phyloP scores from a whole-genome alignment of 768 basidiomycete species.

The Rubroboletus pulcherrimus region DNA sequence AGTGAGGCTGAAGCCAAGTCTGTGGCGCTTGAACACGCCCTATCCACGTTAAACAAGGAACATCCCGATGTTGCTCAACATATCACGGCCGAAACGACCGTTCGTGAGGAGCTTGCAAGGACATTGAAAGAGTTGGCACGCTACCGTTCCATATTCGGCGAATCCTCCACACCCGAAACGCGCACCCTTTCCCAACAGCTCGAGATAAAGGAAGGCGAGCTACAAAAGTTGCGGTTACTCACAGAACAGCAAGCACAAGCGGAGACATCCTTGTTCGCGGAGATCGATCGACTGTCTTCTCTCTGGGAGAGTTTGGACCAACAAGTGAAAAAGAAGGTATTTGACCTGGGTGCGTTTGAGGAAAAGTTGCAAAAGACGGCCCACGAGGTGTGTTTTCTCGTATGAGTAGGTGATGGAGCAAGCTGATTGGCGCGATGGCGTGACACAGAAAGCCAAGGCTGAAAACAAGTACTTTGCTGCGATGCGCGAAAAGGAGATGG shows the following conservation, averaged over 20 bases:
- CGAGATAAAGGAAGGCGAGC: slow-evolving; percentile 63
- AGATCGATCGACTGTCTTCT: slow-evolving; percentile 80
- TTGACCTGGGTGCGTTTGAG: slow-evolving; percentile 73
- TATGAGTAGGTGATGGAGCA: neutral
- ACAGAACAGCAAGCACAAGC: slow-evolving; percentile 62
- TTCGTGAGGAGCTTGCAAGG: slow-evolving; percentile 45
- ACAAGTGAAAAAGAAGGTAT: slow-evolving; percentile 80
- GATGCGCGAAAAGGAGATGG: slow-evolving; percentile 84
- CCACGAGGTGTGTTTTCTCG: slow-evolving; percentile 51
- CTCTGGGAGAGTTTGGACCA: slow-evolving; percentile 84
- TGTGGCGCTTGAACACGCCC: slow-evolving; percentile 48
- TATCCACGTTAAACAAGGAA: slow-evolving; percentile 42
- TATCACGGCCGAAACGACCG: slow-evolving; percentile 47
- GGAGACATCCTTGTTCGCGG: slow-evolving; percentile 73
- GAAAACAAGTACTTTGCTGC: slow-evolving; percentile 93
- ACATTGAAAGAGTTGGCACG: slow-evolving; percentile 48
- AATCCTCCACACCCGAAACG: slow-evolving; percentile 49
- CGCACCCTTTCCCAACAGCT: slow-evolving; percentile 51
- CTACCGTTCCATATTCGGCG: slow-evolving; percentile 65
- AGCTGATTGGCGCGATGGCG: neutral
- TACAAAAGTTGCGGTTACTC: slow-evolving; percentile 57
- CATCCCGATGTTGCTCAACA: slow-evolving; percentile 53
- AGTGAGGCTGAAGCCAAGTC: slow-evolving; percentile 54
- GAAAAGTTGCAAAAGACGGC: slow-evolving; percentile 61
- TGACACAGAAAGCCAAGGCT: slow-evolving; percentile 81